A percentile compares a stretch with the other conserved stretches of the same genome.
These are phyloP conservation scores for Penicillium malachiteum DNA, from an alignment of 495 filamentous ascomycete genomes.

Conservation along the genomic window DNA sequence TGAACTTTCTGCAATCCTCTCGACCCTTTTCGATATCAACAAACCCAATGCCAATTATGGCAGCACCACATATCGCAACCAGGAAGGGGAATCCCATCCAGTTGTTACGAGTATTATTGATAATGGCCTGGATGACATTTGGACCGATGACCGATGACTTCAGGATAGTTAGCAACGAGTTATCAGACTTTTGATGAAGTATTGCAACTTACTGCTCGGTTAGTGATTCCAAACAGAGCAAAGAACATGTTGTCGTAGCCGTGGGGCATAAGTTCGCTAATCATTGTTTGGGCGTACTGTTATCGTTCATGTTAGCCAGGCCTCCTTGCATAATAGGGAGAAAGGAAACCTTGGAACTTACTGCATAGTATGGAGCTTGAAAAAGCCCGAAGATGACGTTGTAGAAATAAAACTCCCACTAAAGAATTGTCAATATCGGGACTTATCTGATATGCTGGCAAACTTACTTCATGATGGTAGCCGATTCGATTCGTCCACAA, in stretches of 20 bases:
- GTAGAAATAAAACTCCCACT: constrained; percentile 55
- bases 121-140: constrained; percentile 51
- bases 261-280: constrained; percentile 49
- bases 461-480: constrained; percentile 44
- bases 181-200: background rate
- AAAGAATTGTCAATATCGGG: constrained; percentile 1
- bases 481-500: constrained; percentile 47
- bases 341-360: constrained; percentile 19
- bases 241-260: constrained; percentile 57
- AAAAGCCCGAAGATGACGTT: constrained; percentile 51
- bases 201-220: constrained; percentile 40
- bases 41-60: constrained; percentile 43
- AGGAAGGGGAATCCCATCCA: constrained; percentile 55
- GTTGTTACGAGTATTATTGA: constrained; percentile 47
- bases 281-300: constrained; percentile 54
- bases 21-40: constrained; percentile 49
- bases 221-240: constrained; percentile 52
- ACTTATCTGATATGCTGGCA: background rate
- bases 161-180: background rate
- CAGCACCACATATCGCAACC: constrained; percentile 41
- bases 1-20: constrained; percentile 42
- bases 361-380: constrained; percentile 52
- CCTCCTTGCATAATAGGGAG: background rate
- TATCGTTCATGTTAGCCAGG: background rate
- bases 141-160: constrained; percentile 52